Conservation (phyloP, 2,329 filamentous ascomycete species). For the Aspergillus versicolor region DNA sequence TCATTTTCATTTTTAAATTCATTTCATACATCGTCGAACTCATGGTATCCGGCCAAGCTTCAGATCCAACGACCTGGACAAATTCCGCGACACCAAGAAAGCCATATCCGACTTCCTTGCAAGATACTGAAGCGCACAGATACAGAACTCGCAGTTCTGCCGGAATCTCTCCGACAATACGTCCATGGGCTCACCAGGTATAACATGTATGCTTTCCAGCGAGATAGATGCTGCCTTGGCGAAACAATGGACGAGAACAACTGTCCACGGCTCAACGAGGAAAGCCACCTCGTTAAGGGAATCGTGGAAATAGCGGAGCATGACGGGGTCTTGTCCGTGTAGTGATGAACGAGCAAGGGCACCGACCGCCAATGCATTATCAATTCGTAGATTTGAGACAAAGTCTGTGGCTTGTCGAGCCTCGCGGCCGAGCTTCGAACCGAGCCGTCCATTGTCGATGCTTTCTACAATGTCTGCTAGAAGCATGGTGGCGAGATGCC, state of each 20-base stretch:
- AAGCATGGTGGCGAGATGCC: constrained; percentile 57
- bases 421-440: background rate
- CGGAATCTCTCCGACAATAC: background rate
- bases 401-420: background rate
- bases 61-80: background rate
- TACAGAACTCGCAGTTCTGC: constrained; percentile 7
- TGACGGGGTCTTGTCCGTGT: background rate
- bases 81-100: background rate
- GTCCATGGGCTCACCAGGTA: no score
- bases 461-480: constrained; percentile 55
- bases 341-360: background rate
- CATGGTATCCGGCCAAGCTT: background rate
- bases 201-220: background rate
- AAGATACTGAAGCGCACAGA: constrained; percentile 2
- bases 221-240: constrained; percentile 4
- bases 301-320: constrained; percentile 3
- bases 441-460: constrained; percentile 43
- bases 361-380: background rate
- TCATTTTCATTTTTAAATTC: background rate
- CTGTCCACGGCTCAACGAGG: constrained; percentile 5
- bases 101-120: constrained; percentile 5
- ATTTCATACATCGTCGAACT: background rate
- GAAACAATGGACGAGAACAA: constrained; percentile 1
- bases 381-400: background rate
- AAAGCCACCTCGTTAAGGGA: constrained; percentile 2